Conservation (phyloP, 2,329 filamentous ascomycete genomes). For the Fusarium temperatum region DNA sequence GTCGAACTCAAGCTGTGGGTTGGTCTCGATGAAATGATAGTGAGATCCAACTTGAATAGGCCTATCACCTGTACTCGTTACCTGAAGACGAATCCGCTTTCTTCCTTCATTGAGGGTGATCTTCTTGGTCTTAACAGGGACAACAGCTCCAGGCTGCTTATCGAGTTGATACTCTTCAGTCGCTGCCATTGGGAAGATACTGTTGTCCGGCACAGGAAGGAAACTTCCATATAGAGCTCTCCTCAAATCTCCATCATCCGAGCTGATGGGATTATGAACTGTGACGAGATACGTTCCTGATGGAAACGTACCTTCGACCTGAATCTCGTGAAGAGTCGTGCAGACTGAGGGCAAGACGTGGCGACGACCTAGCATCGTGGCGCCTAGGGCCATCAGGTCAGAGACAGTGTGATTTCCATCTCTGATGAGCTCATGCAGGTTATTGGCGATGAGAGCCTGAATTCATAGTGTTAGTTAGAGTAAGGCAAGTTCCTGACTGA, state of each 20-base stretch:
- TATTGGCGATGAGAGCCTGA: slow-evolving; percentile 83
- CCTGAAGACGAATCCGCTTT: slow-evolving; percentile 75
- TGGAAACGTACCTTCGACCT: slow-evolving; percentile 94
- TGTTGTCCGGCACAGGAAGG: slow-evolving; percentile 76
- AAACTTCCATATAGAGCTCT: slow-evolving; percentile 92
- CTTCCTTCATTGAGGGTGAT: slow-evolving; percentile 79
- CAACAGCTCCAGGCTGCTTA: slow-evolving; percentile 81
- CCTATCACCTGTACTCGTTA: slow-evolving; percentile 87
- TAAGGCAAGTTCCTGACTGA: neutral
- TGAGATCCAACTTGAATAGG: slow-evolving; percentile 94
- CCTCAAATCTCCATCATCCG: slow-evolving; percentile 86
- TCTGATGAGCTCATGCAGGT: slow-evolving; percentile 94
- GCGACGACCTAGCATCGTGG: slow-evolving; percentile 90
- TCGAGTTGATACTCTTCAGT: slow-evolving; percentile 71
- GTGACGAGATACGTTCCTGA: slow-evolving; percentile 94
- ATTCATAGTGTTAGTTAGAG: slow-evolving; percentile 5
- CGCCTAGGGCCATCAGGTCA: slow-evolving; percentile 91
- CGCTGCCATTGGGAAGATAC: slow-evolving; percentile 73
- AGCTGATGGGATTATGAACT: slow-evolving; percentile 87
- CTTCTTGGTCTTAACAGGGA: slow-evolving; percentile 72
- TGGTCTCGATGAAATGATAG: slow-evolving; percentile 97
- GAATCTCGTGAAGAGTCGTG: slow-evolving; percentile 81
- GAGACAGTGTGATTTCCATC: slow-evolving; percentile 94
- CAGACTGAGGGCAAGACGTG: slow-evolving; percentile 89
- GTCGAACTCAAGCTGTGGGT: slow-evolving; percentile 89